Conservation (phyloP, 306 rosid species). For the Cucurbita moschata region DNA sequence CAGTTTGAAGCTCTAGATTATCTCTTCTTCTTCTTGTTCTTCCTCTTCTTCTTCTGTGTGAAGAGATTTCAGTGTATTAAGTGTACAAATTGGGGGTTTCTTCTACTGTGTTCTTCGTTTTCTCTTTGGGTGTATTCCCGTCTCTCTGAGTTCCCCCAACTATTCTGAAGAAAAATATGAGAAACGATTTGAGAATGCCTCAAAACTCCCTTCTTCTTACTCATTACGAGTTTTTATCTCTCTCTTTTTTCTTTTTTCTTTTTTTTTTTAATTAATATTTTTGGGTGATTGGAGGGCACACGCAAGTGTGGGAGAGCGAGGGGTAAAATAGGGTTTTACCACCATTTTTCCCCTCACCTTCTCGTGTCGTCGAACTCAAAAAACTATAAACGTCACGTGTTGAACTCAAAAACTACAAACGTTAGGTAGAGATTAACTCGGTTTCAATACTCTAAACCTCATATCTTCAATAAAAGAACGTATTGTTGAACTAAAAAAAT, state of each 20-base stretch:
- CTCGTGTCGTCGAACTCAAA: too few relatives aligned
- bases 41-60: neutral
- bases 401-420: too few relatives aligned
- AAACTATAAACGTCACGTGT: too few relatives aligned
- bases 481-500: too few relatives aligned
- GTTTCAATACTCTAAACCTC: too few relatives aligned
- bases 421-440: too few relatives aligned
- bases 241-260: neutral
- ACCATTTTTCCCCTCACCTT: too few relatives aligned
- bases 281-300: neutral
- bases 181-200: conserved; percentile 4
- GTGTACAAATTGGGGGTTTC: neutral
- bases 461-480: too few relatives aligned
- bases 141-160: neutral
- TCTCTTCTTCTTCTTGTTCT: neutral
- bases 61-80: neutral
- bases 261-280: neutral
- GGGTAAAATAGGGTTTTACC: neutral
- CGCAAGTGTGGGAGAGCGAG: neutral
- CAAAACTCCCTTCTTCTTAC: neutral
- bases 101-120: conserved; percentile 5
- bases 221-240: neutral
- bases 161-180: neutral
- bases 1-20: neutral
- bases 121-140: neutral